Evolutionary conservation across 78 protist genomes (phyloP).

Genomic region (Dictyostelium intermedium): DNA sequence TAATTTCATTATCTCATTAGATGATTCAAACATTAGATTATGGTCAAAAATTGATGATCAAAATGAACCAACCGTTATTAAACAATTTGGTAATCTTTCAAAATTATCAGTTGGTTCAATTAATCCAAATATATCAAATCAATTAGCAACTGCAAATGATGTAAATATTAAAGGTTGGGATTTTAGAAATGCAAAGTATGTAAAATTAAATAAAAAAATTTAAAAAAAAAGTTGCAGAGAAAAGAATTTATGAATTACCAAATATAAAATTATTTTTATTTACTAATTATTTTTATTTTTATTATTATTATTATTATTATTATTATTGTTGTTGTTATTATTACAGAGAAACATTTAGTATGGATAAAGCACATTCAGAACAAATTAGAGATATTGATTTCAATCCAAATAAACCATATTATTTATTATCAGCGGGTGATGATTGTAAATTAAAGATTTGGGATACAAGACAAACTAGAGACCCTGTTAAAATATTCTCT

Average conservation of each 20-base stretch:
- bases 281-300: too few relatives aligned
- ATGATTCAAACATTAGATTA: slow-evolving; percentile 45
- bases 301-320: too few relatives aligned
- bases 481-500: slow-evolving; percentile 46
- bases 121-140: slow-evolving; percentile 59
- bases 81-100: slow-evolving; percentile 38
- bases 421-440: slow-evolving; percentile 74
- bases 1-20: slow-evolving; percentile 50
- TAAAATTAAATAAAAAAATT: neutral
- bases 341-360: slow-evolving; percentile 52
- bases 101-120: slow-evolving; percentile 64
- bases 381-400: slow-evolving; percentile 74
- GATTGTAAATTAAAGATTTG: slow-evolving; percentile 75
- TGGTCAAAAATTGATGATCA: slow-evolving; percentile 35
- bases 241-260: too few relatives aligned
- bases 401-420: slow-evolving; percentile 73
- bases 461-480: slow-evolving; percentile 68
- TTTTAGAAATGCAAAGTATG: slow-evolving; percentile 64
- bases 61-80: slow-evolving; percentile 19
- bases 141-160: slow-evolving; percentile 79
- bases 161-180: slow-evolving; percentile 78
- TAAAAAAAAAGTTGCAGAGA: neutral
- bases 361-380: slow-evolving; percentile 75
- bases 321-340: too few relatives aligned
- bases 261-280: too few relatives aligned